Conservation (phyloP, 192 early-diverging fungal genomes). For the Mortierella antarctica region DNA sequence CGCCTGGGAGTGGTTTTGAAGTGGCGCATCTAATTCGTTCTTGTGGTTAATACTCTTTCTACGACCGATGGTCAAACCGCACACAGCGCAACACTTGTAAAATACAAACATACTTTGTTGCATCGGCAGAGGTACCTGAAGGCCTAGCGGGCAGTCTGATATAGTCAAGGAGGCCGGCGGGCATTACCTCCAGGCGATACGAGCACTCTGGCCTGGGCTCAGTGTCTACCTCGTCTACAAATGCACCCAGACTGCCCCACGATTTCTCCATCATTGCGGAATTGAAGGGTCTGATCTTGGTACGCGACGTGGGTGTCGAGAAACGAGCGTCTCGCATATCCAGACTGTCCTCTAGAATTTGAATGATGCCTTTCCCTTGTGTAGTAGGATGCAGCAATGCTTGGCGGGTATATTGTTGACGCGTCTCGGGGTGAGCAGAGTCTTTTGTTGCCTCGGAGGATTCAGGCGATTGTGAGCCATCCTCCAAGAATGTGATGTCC, state of each 20-base stretch:
- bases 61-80: no score
- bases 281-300: constrained; percentile 6
- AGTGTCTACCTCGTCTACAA: constrained; percentile 11
- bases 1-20: constrained; percentile 27
- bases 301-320: neutral
- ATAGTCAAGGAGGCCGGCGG: neutral
- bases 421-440: neutral
- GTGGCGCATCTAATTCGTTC: neutral
- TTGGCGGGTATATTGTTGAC: neutral
- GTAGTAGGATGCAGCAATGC: constrained; percentile 11
- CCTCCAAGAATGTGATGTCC: constrained; percentile 7
- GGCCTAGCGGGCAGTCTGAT: neutral
- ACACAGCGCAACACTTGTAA: no score
- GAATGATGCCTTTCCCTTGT: constrained; percentile 3
- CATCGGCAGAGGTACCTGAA: neutral
- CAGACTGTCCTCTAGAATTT: neutral
- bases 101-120: constrained; percentile 8
- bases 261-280: constrained; percentile 40
- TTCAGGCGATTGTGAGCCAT: no score
- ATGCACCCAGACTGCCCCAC: constrained; percentile 28
- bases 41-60: no score
- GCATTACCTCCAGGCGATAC: constrained; percentile 19
- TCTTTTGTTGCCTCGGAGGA: no score
- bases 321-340: neutral
- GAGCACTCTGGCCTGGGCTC: neutral